Percentiles rank a stretch among this genome's conserved stretches.
These are phyloP conservation scores for Zarea fungicola DNA, from an alignment of 2,329 filamentous ascomycete genomes.

Conservation along the genomic window DNA sequence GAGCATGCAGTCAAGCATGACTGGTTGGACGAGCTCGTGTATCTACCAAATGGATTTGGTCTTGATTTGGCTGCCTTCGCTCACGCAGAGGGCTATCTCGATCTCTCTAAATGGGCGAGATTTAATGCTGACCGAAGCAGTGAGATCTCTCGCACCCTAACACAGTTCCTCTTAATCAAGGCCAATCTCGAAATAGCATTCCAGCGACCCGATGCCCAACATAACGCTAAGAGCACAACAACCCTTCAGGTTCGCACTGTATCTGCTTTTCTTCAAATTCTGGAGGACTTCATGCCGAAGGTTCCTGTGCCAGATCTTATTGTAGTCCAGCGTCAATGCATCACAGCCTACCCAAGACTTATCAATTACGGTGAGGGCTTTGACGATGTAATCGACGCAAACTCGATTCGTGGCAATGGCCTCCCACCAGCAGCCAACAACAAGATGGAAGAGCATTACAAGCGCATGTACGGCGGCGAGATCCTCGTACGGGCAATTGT, in stretches of 20 bases:
- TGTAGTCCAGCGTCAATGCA: slow-evolving; percentile 76
- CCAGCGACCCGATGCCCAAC: slow-evolving; percentile 61
- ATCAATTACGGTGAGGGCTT: slow-evolving; percentile 96
- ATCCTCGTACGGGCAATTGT: slow-evolving; percentile 83
- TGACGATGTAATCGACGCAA: slow-evolving; percentile 84
- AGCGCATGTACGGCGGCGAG: slow-evolving; percentile 94
- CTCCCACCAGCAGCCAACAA: slow-evolving; percentile 74
- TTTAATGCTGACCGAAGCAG: slow-evolving; percentile 61
- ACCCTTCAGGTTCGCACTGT: slow-evolving; percentile 83
- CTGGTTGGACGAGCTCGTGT: slow-evolving; percentile 79
- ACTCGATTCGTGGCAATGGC: slow-evolving; percentile 74
- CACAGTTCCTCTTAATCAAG: slow-evolving; percentile 80
- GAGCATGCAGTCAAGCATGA: slow-evolving; percentile 70
- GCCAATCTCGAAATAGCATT: slow-evolving; percentile 72
- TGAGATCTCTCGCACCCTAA: slow-evolving; percentile 65
- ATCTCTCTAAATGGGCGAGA: slow-evolving; percentile 75
- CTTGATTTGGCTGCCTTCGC: slow-evolving; percentile 82
- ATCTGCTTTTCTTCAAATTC: slow-evolving; percentile 69
- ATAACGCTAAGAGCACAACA: slow-evolving; percentile 56
- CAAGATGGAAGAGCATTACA: slow-evolving; percentile 97
- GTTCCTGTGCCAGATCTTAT: slow-evolving; percentile 64
- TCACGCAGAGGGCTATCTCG: slow-evolving; percentile 73
- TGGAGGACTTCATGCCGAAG: slow-evolving; percentile 64
- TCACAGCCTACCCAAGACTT: slow-evolving; percentile 85
- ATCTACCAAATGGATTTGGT: slow-evolving; percentile 75